phyloP scores from a whole-genome alignment of 2,329 filamentous ascomycete species.

The Triangularia verruculosa region DNA sequence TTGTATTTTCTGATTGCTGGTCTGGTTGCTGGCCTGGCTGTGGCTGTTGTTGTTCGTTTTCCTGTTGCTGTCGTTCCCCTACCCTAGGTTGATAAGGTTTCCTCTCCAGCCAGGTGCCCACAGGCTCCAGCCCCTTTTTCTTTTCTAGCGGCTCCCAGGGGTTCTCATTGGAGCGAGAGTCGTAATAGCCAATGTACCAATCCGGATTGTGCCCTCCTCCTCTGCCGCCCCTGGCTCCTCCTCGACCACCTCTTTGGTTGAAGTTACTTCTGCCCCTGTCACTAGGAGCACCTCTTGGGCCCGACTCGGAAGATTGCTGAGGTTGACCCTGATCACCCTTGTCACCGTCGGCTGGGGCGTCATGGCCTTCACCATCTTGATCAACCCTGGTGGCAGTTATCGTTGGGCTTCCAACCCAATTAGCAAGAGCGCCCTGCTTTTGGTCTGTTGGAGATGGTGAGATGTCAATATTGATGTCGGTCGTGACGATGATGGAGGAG shows the following conservation, averaged over 20 bases:
- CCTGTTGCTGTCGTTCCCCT: not conserved
- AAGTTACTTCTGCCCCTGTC: not conserved
- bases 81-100: not conserved
- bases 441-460: not conserved
- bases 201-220: slow-evolving; percentile 40
- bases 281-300: not conserved
- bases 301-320: not conserved
- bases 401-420: not conserved
- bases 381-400: not conserved
- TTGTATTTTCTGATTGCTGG: not conserved
- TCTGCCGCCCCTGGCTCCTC: slow-evolving; percentile 19
- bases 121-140: slow-evolving; percentile 40
- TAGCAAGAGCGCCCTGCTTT: not conserved
- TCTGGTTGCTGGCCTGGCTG: not conserved
- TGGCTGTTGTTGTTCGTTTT: not conserved
- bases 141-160: slow-evolving; percentile 64
- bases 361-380: not conserved
- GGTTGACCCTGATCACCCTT: not conserved
- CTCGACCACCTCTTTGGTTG: slow-evolving; percentile 15
- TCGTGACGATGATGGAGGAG: not conserved
- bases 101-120: slow-evolving; percentile 45
- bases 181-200: slow-evolving; percentile 69
- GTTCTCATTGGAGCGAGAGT: slow-evolving; percentile 66
- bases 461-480: not conserved
- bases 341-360: not conserved